Evolutionary conservation across 2,329 filamentous ascomycete genomes (phyloP), one percentile per base, ranked within the genome.

Genomic region (Teratosphaeria viscida): DNA sequence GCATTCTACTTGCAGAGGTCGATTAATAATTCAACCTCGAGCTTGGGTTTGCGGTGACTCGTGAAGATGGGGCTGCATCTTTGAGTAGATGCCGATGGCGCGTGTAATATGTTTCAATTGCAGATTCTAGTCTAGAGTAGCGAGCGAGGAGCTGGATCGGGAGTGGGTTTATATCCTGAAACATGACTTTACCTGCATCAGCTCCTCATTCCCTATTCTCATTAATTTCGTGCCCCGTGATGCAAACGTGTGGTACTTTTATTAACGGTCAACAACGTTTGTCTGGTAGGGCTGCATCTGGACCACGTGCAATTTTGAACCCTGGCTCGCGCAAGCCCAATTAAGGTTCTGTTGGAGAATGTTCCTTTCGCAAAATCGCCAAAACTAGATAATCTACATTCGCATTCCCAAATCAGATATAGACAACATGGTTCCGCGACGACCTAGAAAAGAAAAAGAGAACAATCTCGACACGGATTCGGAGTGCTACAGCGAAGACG

Each of bases 31-130:
- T 63, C 61, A 55, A 64, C 61, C 14, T 60, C 56, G 52, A 55
- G 56, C 32, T 55, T 63, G 43, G 63, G 63, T 5, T 56, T 64
- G 59, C 52, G 63, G 53, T 64, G 53, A 60, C 43, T 49, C n/a
- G n/a, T 19, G 5, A 49, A 10, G n/a, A 5, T 23, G 16, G 16
- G 11, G 14, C 8, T 49, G 43, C 37, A 43, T 43, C 5, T 23
- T 23, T 49, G n/a, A 10, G 8, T 10, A 49, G 43, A 49, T 6
- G 23, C 43, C 43, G 8, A 10, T 19, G n/a, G 43, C 43, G n/a
- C 43, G 12, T 49, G n/a, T 49, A 49, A 49, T 49, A 49, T 49
- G 43, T 49, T 19, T 11, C 43, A 19, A n/a, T 43, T 43, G 37
- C 37, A 43, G 14, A 2, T 14, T 43, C 2, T 23, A 49, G 43